Evolutionary conservation across 83 land plant species (phyloP).

Genomic region (Larix sibirica): DNA sequence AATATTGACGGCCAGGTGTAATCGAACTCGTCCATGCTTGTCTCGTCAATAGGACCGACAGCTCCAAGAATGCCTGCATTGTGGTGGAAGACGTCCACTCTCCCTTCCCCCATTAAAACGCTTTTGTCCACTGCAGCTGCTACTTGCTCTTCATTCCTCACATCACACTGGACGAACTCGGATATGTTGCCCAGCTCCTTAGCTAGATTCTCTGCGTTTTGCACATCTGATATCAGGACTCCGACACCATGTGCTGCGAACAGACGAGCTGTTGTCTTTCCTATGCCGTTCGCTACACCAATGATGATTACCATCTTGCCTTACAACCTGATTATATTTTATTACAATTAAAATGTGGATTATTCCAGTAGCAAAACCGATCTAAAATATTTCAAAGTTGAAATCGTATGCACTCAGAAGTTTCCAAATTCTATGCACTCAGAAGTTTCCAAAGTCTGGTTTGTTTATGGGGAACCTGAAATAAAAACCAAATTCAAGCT

Average conservation of each 20-base stretch:
- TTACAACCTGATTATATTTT: constrained; percentile 44
- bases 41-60: constrained; percentile 29
- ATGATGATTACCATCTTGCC: constrained; percentile 78
- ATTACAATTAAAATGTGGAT: too few species aligned
- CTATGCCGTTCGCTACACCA: constrained; percentile 84
- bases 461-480: too few species aligned
- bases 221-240: constrained; percentile 64
- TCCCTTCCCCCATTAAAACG: constrained; percentile 21
- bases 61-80: constrained; percentile 68
- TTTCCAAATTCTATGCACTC: too few species aligned
- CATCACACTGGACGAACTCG: constrained; percentile 63
- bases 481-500: too few species aligned
- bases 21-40: constrained; percentile 46
- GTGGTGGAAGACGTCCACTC: constrained; percentile 68
- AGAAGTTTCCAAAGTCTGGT: too few species aligned
- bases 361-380: too few species aligned
- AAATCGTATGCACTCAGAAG: too few species aligned
- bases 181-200: constrained; percentile 36
- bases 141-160: constrained; percentile 50
- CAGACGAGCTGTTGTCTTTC: constrained; percentile 67
- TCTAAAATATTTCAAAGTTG: too few species aligned
- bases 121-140: constrained; percentile 59
- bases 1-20: constrained; percentile 52
- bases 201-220: neutral
- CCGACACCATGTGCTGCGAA: constrained; percentile 68